These are phyloP conservation scores for Dalbergia cochinchinensis DNA, from an alignment of 306 rosid species.

Conservation along the genomic window DNA sequence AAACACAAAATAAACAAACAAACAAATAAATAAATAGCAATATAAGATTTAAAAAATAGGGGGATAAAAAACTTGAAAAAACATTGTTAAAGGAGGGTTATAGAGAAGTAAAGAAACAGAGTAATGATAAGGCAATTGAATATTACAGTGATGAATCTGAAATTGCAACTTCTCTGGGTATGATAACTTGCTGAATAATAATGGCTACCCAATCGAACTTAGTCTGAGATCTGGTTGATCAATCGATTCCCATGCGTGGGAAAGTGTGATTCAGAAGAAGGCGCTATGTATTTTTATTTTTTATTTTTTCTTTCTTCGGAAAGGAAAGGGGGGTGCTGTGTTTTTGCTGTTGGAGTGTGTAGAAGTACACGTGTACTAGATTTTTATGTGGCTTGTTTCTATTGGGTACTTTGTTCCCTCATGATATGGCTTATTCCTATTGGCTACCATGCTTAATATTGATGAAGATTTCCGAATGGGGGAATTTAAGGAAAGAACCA, in stretches of 20 bases:
- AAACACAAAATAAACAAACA: not conserved
- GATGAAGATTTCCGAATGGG: not conserved
- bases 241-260: slow-evolving; percentile 1
- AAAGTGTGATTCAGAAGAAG: slow-evolving; percentile 9
- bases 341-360: not conserved
- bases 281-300: too few relatives aligned
- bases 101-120: not conserved
- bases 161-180: not conserved
- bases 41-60: not conserved
- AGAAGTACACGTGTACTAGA: slow-evolving; percentile 3
- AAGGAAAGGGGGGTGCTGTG: not conserved
- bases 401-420: not conserved
- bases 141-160: slow-evolving; percentile 9
- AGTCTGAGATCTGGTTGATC: slow-evolving; percentile 37
- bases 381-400: not conserved
- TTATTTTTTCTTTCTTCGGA: too few relatives aligned
- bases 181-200: not conserved
- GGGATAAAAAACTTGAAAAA: not conserved
- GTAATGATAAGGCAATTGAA: not conserved
- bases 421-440: slow-evolving; percentile 43
- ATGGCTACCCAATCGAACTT: not conserved
- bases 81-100: not conserved
- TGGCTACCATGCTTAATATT: slow-evolving; percentile 13
- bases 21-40: not conserved
- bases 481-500: not conserved